phyloP scores from a whole-genome alignment of 2,329 filamentous ascomycete species.

The Pyrenochaeta sp. region DNA sequence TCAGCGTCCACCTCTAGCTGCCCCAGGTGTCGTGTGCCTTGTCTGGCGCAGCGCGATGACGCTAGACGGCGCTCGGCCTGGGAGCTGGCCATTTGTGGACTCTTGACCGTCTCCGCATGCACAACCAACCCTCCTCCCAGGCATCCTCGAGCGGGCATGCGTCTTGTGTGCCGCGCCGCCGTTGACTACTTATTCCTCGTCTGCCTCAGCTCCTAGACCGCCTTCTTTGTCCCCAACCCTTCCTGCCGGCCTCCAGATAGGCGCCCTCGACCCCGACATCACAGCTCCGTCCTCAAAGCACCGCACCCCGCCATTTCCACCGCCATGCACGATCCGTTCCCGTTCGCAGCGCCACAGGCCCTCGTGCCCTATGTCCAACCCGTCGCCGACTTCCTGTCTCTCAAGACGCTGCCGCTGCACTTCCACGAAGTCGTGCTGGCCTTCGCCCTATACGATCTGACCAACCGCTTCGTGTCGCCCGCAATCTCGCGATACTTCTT shows the following conservation, averaged over 20 bases:
- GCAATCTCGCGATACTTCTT: slow-evolving; percentile 68
- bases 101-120: slow-evolving; percentile 16
- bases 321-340: slow-evolving; percentile 77
- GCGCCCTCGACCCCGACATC: slow-evolving; percentile 10
- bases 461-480: slow-evolving; percentile 73
- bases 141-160: slow-evolving; percentile 17
- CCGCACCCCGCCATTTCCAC: slow-evolving; percentile 11
- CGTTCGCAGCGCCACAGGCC: slow-evolving; percentile 64
- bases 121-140: slow-evolving; percentile 16
- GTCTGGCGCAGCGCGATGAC: slow-evolving; percentile 21
- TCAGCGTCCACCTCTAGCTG: slow-evolving; percentile 12
- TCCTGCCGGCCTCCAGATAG: slow-evolving; percentile 2
- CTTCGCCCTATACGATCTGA: slow-evolving; percentile 71
- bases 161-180: slow-evolving; percentile 14
- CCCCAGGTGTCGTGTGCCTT: slow-evolving; percentile 29
- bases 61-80: slow-evolving; percentile 26
- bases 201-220: slow-evolving; percentile 23
- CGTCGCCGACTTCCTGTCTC: slow-evolving; percentile 66
- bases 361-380: slow-evolving; percentile 66
- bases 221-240: slow-evolving; percentile 8
- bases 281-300: slow-evolving; percentile 14
- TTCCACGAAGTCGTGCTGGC: slow-evolving; percentile 77
- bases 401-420: slow-evolving; percentile 76
- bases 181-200: not conserved
- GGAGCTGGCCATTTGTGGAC: slow-evolving; percentile 8